These are phyloP conservation scores for Stenocarpella maydis DNA, from an alignment of 2,329 filamentous ascomycete genomes.

Conservation along the genomic window DNA sequence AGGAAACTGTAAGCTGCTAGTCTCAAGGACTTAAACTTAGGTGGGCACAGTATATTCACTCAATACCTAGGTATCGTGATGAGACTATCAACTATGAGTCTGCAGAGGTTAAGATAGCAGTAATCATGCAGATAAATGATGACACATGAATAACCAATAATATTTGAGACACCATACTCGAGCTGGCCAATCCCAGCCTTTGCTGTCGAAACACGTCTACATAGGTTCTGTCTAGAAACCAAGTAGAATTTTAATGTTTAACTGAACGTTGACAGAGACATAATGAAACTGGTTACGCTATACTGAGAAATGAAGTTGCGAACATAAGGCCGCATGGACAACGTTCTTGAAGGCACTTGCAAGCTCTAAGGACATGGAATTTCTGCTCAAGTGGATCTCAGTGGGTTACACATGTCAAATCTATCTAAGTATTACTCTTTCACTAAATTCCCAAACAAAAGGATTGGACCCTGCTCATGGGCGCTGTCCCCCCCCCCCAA, in stretches of 20 bases:
- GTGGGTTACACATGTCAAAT: neutral
- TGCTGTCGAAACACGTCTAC: neutral
- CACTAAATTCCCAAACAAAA: accelerated
- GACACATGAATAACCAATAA: too few relatives aligned
- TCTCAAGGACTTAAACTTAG: too few relatives aligned
- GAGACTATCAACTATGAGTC: too few relatives aligned
- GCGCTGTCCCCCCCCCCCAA: neutral
- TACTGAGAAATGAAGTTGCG: neutral
- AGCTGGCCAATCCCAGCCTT: too few relatives aligned
- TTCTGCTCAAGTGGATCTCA: neutral
- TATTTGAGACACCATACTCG: too few relatives aligned
- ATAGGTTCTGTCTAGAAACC: neutral
- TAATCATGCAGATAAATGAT: too few relatives aligned
- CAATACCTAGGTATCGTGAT: too few relatives aligned
- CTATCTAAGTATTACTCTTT: neutral
- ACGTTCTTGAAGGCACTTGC: neutral
- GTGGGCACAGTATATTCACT: too few relatives aligned
- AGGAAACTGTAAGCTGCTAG: too few relatives aligned
- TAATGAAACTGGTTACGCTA: neutral
- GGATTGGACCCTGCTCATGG: neutral
- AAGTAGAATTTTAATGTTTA: too few relatives aligned
- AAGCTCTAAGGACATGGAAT: neutral
- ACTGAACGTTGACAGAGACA: neutral
- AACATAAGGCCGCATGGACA: neutral
- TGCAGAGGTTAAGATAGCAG: too few relatives aligned